A percentile compares a stretch with the other conserved stretches of the same genome.
These are phyloP conservation scores for Pseudocercospora fuligena DNA, from an alignment of 2,329 filamentous ascomycete species.

Conservation along the genomic window DNA sequence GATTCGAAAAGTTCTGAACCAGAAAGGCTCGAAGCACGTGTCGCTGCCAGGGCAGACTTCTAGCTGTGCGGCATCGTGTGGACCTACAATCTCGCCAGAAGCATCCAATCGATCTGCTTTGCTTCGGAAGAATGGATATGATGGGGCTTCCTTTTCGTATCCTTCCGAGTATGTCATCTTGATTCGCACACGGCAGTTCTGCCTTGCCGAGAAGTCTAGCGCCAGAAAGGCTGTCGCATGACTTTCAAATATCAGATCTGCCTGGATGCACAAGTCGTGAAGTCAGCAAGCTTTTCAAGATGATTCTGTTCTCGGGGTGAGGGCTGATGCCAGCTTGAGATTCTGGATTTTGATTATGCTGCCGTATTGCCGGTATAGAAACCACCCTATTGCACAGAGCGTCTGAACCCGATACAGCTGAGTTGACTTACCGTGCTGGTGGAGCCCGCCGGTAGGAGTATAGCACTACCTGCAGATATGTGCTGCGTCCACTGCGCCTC, in stretches of 20 bases:
- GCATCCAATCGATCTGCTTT: slow-evolving; percentile 47
- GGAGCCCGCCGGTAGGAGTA: neutral
- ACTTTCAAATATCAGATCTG: neutral
- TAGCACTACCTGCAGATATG: neutral
- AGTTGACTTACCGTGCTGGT: neutral
- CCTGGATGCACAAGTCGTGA: no score
- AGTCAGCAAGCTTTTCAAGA: no score
- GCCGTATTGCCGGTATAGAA: no score
- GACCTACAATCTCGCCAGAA: slow-evolving; percentile 42
- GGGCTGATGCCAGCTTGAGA: no score
- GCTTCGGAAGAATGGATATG: slow-evolving; percentile 47
- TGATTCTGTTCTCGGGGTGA: no score
- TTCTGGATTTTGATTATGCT: no score
- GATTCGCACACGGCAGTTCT: slow-evolving; percentile 20
- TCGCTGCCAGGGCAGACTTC: slow-evolving; percentile 26
- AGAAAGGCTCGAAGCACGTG: slow-evolving; percentile 45
- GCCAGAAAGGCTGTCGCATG: neutral
- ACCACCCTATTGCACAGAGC: no score
- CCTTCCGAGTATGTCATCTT: slow-evolving; percentile 42
- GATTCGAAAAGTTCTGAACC: slow-evolving; percentile 49
- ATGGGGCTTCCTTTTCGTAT: slow-evolving; percentile 42
- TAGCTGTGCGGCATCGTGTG: slow-evolving; percentile 43
- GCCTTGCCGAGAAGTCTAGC: neutral
- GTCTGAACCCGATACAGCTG: no score
- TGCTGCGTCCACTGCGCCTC: neutral